These are phyloP conservation scores for Candida koratica DNA, from an alignment of 805 yeast species.

Conservation along the genomic window DNA sequence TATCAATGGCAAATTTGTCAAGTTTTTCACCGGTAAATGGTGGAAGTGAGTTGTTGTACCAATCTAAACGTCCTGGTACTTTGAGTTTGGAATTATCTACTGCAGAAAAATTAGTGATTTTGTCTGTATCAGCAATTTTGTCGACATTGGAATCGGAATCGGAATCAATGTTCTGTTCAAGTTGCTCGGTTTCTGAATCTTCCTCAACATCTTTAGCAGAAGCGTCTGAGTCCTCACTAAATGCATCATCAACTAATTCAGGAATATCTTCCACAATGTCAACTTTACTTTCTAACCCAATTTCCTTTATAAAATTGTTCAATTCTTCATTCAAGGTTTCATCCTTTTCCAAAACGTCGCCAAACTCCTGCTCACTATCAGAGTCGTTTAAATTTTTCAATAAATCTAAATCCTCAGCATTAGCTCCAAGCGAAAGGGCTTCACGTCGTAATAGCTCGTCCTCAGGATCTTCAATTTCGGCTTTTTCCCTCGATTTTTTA, in stretches of 20 bases:
- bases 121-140: conserved; percentile 20
- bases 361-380: conserved; percentile 51
- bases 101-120: conserved; percentile 38
- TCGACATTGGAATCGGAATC: conserved; percentile 16
- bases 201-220: conserved; percentile 28
- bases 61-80: conserved; percentile 62
- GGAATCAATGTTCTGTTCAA: conserved; percentile 20
- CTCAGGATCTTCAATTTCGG: conserved; percentile 15
- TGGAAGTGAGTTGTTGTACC: conserved; percentile 60
- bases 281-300: conserved; percentile 53
- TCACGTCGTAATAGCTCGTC: conserved; percentile 57
- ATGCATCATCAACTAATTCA: conserved; percentile 25
- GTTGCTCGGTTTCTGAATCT: conserved; percentile 25
- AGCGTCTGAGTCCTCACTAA: conserved; percentile 34
- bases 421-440: conserved; percentile 80
- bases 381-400: conserved; percentile 52
- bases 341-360: conserved; percentile 38
- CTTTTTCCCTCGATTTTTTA: conserved; percentile 11
- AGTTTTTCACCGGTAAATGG: conserved; percentile 31
- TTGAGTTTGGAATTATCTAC: conserved; percentile 54
- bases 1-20: conserved; percentile 54
- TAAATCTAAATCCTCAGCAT: conserved; percentile 72
- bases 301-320: conserved; percentile 56
- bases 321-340: conserved; percentile 49
- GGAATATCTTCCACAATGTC: conserved; percentile 31